Conservation (phyloP, 1,139 yeast species). For the Tardiomyces blankii region DNA sequence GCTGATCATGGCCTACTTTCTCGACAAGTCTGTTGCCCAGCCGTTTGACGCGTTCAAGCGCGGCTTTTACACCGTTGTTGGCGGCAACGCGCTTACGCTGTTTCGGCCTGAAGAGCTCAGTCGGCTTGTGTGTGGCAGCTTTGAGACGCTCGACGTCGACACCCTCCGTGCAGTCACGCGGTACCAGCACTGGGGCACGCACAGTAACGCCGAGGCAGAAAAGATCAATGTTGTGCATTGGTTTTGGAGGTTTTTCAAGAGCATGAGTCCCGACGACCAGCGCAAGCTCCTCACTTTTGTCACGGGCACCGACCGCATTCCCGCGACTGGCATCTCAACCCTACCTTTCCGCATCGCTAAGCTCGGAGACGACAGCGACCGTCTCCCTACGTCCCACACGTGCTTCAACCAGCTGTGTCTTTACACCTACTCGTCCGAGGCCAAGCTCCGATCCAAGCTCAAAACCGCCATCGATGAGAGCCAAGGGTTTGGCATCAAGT, state of each 20-base stretch:
- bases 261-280: constrained; percentile 38
- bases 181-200: constrained; percentile 50
- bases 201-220: constrained; percentile 27
- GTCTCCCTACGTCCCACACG: constrained; percentile 81
- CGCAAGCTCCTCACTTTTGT: constrained; percentile 60
- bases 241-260: constrained; percentile 73
- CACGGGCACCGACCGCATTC: constrained; percentile 85
- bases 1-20: constrained; percentile 47
- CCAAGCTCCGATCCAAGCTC: constrained; percentile 45
- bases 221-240: constrained; percentile 39
- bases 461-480: constrained; percentile 61
- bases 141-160: constrained; percentile 53
- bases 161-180: constrained; percentile 60
- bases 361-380: constrained; percentile 39
- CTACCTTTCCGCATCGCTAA: constrained; percentile 55
- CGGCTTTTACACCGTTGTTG: constrained; percentile 70
- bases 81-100: constrained; percentile 67
- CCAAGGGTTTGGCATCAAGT: constrained; percentile 77
- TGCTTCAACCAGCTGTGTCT: constrained; percentile 85
- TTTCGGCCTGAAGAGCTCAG: constrained; percentile 78
- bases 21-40: constrained; percentile 41
- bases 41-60: constrained; percentile 48
- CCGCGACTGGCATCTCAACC: constrained; percentile 81
- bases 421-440: constrained; percentile 47
- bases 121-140: constrained; percentile 67